Percentiles rank a stretch among this genome's conserved stretches.
phyloP scores from a whole-genome alignment of 805 yeast genomes.

The Grigorovia humatica region DNA sequence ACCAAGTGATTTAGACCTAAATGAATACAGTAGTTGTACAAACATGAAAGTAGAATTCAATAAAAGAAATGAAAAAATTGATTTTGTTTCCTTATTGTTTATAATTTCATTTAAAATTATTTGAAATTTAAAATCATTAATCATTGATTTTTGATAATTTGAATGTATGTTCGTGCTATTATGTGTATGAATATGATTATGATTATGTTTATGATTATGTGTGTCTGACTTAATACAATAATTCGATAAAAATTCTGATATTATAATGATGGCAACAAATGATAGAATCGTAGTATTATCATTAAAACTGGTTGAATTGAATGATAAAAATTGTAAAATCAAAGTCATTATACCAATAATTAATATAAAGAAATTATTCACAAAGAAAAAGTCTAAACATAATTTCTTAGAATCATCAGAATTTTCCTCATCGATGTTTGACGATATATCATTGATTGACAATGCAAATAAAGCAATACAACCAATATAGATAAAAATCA shows the following conservation, averaged over 20 bases:
- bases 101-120: slow-evolving; percentile 29
- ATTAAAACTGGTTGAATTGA: slow-evolving; percentile 16
- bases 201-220: not conserved
- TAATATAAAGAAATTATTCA: slow-evolving; percentile 15
- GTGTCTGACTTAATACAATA: not conserved
- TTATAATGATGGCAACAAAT: slow-evolving; percentile 4
- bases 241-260: slow-evolving; percentile 10
- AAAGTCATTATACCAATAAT: slow-evolving; percentile 26
- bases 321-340: slow-evolving; percentile 28
- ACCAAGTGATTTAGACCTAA: slow-evolving; percentile 87
- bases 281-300: slow-evolving; percentile 7
- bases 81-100: slow-evolving; percentile 60
- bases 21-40: slow-evolving; percentile 82
- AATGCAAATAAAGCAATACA: slow-evolving; percentile 20
- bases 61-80: slow-evolving; percentile 78
- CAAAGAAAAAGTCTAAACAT: not conserved
- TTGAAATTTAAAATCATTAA: not conserved
- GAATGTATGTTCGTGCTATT: slow-evolving; percentile 2
- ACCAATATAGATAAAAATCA: slow-evolving; percentile 26
- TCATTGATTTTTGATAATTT: not conserved
- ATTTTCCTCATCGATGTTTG: slow-evolving; percentile 4
- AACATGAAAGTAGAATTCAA: slow-evolving; percentile 90
- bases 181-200: slow-evolving; percentile 7
- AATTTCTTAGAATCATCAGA: not conserved
- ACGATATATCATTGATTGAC: slow-evolving; percentile 17